These are phyloP conservation scores for Chimonanthus salicifolius DNA, from an alignment of 164 flowering plant species.

Conservation along the genomic window DNA sequence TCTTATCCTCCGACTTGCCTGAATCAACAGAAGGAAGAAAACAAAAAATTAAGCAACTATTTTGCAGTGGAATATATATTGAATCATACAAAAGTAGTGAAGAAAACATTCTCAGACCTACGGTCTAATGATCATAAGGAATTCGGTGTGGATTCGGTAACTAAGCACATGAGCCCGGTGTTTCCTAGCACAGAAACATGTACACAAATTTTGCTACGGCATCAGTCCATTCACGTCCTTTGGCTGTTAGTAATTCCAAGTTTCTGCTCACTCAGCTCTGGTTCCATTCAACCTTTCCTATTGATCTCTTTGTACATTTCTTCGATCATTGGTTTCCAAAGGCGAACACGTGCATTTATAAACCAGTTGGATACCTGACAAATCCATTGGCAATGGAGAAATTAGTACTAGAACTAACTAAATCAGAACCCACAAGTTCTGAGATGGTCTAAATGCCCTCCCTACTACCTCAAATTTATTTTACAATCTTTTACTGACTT, in stretches of 20 bases:
- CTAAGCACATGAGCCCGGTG: neutral
- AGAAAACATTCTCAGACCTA: neutral
- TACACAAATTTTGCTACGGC: too few species aligned
- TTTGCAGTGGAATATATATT: neutral
- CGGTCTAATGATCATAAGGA: neutral
- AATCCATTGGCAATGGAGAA: neutral
- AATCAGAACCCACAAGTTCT: neutral
- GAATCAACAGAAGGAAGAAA: neutral
- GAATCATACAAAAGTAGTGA: neutral
- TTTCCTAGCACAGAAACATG: neutral
- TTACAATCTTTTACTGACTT: too few species aligned
- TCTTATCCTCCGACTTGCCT: neutral
- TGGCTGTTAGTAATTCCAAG: neutral
- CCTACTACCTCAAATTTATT: neutral
- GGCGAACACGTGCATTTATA: conserved; percentile 80
- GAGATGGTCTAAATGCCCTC: neutral
- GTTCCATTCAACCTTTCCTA: conserved; percentile 21
- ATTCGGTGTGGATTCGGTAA: neutral
- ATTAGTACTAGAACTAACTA: neutral
- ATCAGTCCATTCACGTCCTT: neutral
- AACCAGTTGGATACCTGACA: conserved; percentile 82
- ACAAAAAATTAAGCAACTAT: neutral
- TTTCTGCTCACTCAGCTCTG: conserved; percentile 4
- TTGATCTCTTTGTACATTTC: conserved; percentile 67
- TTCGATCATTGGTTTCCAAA: conserved; percentile 85